These are phyloP conservation scores for Ceratocystis alfenasii DNA, from an alignment of 2,329 filamentous ascomycete species.

Conservation along the genomic window DNA sequence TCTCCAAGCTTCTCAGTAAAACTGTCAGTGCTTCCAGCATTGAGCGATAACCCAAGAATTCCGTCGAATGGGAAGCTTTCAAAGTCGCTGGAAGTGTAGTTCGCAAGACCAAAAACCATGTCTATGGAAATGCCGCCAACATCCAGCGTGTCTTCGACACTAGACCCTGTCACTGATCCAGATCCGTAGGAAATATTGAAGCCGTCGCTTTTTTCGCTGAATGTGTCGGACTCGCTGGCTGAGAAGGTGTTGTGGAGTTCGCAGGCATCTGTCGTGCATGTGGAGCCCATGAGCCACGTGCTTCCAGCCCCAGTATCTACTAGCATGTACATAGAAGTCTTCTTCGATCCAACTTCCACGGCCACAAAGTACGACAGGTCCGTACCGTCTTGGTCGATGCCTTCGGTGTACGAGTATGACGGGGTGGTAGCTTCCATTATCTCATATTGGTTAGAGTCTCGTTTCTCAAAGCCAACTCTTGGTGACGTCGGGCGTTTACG, in stretches of 20 bases:
- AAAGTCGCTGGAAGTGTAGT: slow-evolving; percentile 62
- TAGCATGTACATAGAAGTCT: slow-evolving; percentile 47
- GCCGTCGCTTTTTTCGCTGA: slow-evolving; percentile 39
- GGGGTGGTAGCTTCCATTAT: slow-evolving; percentile 38
- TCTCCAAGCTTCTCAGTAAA: slow-evolving; percentile 52
- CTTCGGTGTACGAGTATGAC: slow-evolving; percentile 37
- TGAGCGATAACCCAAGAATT: slow-evolving; percentile 66
- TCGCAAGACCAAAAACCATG: slow-evolving; percentile 61
- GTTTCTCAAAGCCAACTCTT: slow-evolving; percentile 26
- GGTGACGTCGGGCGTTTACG: slow-evolving; percentile 19
- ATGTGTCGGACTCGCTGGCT: slow-evolving; percentile 49
- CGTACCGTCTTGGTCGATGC: slow-evolving; percentile 51
- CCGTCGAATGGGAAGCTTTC: slow-evolving; percentile 72
- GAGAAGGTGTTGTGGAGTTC: slow-evolving; percentile 58
- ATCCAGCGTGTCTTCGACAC: slow-evolving; percentile 54
- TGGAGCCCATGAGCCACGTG: slow-evolving; percentile 70
- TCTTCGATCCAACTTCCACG: slow-evolving; percentile 43
- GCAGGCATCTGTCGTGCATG: slow-evolving; percentile 57
- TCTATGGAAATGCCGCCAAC: slow-evolving; percentile 53
- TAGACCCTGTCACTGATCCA: slow-evolving; percentile 55
- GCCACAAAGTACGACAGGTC: slow-evolving; percentile 55
- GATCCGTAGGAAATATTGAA: slow-evolving; percentile 68
- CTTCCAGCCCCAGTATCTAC: slow-evolving; percentile 57
- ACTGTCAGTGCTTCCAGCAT: slow-evolving; percentile 47
- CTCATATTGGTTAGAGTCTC: slow-evolving; percentile 36